Conservation (phyloP, 2,329 filamentous ascomycete genomes). For the Arthrobotrys sinensis region DNA sequence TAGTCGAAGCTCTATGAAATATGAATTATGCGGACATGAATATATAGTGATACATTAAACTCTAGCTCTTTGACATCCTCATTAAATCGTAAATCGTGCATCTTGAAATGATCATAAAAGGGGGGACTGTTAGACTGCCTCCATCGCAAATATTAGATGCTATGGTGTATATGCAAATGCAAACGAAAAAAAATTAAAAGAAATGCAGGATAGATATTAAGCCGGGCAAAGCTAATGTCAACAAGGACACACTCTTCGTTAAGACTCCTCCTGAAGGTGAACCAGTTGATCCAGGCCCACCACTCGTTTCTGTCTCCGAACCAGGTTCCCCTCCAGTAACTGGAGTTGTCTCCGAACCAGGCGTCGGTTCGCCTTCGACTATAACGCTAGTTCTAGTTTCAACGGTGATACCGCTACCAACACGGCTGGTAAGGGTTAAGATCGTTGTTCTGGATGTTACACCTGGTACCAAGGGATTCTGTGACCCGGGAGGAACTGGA, state of each 20-base stretch:
- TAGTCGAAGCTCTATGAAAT: no score
- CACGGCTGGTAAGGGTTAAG: constrained; percentile 40
- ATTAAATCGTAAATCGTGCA: no score
- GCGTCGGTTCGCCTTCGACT: neutral
- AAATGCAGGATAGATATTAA: neutral
- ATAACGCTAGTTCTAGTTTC: constrained; percentile 43
- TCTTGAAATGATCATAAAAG: no score
- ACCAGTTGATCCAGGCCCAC: neutral
- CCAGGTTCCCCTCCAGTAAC: neutral
- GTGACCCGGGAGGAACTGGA: neutral
- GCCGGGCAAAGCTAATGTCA: neutral
- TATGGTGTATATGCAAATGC: neutral
- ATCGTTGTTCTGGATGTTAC: constrained; percentile 37
- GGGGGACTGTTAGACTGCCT: no score
- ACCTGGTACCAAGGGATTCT: neutral
- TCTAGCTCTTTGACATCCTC: no score
- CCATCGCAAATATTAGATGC: neutral
- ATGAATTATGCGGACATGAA: no score
- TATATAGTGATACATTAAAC: no score
- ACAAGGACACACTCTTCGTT: neutral
- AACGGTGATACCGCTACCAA: constrained; percentile 17
- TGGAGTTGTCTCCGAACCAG: neutral
- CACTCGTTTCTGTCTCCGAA: constrained; percentile 3
- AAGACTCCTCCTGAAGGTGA: constrained; percentile 11
- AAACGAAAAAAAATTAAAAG: neutral